Evolutionary conservation across 2,329 filamentous ascomycete species (phyloP).

Genomic region (Colletotrichum musicola): DNA sequence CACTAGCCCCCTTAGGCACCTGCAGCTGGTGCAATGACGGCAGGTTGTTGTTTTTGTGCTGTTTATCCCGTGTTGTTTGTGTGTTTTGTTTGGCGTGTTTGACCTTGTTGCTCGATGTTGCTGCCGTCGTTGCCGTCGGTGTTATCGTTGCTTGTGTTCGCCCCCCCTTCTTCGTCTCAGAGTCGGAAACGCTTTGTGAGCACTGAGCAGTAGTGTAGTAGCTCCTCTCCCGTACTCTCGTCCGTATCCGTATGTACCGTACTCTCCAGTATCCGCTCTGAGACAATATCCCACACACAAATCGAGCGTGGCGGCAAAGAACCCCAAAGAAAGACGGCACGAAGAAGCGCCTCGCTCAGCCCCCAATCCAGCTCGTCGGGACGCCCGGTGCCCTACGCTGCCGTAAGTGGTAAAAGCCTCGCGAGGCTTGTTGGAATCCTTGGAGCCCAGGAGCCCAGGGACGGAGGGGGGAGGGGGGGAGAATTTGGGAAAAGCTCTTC

Average conservation of each 20-base stretch:
- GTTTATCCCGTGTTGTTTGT: no score
- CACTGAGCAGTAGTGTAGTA: no score
- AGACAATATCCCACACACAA: not conserved
- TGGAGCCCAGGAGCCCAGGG: no score
- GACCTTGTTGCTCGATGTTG: not conserved
- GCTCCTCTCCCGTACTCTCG: no score
- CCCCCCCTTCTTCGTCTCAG: not conserved
- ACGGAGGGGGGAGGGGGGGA: no score
- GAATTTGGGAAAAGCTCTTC: not conserved
- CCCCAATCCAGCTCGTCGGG: constrained; percentile 35
- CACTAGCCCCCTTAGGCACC: constrained; percentile 18
- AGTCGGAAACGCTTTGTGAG: no score
- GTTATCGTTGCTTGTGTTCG: not conserved
- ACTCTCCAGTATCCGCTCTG: not conserved
- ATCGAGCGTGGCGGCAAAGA: not conserved
- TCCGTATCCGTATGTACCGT: no score
- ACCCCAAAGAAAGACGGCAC: constrained; percentile 5
- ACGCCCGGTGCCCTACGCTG: constrained; percentile 19
- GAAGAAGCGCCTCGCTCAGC: constrained; percentile 33
- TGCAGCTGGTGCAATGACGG: constrained; percentile 16
- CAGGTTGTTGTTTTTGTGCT: constrained; percentile 18
- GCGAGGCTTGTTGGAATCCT: no score
- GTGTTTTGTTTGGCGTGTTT: constrained; percentile 18
- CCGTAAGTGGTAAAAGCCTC: no score
- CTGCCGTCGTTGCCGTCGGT: no score